A percentile compares a stretch with the other conserved stretches of the same genome.
phyloP scores from a whole-genome alignment of 2,329 filamentous ascomycete species.

The Ceratocystis ficicola region DNA sequence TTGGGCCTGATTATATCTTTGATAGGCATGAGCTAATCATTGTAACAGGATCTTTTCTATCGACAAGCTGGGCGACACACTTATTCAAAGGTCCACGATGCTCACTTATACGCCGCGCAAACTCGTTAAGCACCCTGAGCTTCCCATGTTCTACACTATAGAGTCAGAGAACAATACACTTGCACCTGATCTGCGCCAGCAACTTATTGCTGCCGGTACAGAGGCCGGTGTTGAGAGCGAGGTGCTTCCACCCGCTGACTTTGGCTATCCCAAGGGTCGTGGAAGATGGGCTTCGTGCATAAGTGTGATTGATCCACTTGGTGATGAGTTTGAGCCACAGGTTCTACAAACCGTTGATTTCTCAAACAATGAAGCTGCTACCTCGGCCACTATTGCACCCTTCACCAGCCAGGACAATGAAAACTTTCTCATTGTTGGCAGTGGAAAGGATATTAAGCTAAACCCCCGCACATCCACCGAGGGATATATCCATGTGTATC shows the following conservation, averaged over 20 bases:
- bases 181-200: conserved; percentile 61
- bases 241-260: conserved; percentile 63
- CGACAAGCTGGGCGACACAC: conserved; percentile 71
- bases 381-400: conserved; percentile 70
- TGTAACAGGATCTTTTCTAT: conserved; percentile 68
- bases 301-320: conserved; percentile 66
- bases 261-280: conserved; percentile 73
- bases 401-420: conserved; percentile 86
- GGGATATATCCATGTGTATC: conserved; percentile 86
- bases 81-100: conserved; percentile 75
- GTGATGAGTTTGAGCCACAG: conserved; percentile 37
- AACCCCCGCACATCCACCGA: conserved; percentile 62
- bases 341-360: conserved; percentile 71
- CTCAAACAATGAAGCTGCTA: conserved; percentile 79
- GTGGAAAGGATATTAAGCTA: conserved; percentile 76
- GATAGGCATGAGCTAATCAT: conserved; percentile 28
- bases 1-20: conserved; percentile 22
- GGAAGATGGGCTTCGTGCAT: conserved; percentile 95
- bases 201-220: conserved; percentile 59
- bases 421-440: conserved; percentile 84
- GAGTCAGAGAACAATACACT: conserved; percentile 89
- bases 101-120: conserved; percentile 83
- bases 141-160: conserved; percentile 84
- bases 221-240: conserved; percentile 60
- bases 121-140: conserved; percentile 76